Evolutionary conservation across 176 grass and related monocot species (phyloP), one percentile per base, ranked within the genome.

Genomic region (Phoenix dactylifera): DNA sequence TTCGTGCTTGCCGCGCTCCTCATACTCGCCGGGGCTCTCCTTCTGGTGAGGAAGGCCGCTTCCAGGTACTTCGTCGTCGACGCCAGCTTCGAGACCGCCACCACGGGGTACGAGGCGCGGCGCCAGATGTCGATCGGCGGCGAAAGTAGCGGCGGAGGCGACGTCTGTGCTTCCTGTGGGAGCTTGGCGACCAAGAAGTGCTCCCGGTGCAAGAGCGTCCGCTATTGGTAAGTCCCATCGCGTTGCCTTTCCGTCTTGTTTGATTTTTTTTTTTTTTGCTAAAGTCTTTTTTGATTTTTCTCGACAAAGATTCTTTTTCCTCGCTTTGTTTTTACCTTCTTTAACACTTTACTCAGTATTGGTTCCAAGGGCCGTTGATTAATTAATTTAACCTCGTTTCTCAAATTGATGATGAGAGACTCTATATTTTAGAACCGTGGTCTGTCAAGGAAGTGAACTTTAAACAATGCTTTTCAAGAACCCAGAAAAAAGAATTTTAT

Each of bases 1-100:
- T 58, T 80, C 32, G 93, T 64, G 51, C 18, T 91, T 26, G 70
- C 72, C 16, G 71, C 80, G 0, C 23, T 83, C 20, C 44, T 85
- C 9, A 53, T 87, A 54, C 61, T 90, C 63, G 63, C 69, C 9
- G 84, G 64, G 3, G 75, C 74, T 16, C 54, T 83, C 55, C 9
- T 82, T 25, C 65, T 72, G 51, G 76, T 92, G 52, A 80, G 81
- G 75, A 82, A 74, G 54, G 78, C 82, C 58, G 87, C 93, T 6
- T 91, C 84, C 28, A 75, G 84, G 49, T 92, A 83, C 82, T 98
- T 98, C 76, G 65, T 82, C 75, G 87, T 98, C 81, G 93, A 92
- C 84, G 51, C 70, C 0, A 73, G 59, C 49, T 73, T 73, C 58
- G 70, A 73, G 59, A 51, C 18, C 59, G 76, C 78, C 68, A 67